Conservation (phyloP, 2,329 filamentous ascomycete genomes). For the Xylariales sp. region DNA sequence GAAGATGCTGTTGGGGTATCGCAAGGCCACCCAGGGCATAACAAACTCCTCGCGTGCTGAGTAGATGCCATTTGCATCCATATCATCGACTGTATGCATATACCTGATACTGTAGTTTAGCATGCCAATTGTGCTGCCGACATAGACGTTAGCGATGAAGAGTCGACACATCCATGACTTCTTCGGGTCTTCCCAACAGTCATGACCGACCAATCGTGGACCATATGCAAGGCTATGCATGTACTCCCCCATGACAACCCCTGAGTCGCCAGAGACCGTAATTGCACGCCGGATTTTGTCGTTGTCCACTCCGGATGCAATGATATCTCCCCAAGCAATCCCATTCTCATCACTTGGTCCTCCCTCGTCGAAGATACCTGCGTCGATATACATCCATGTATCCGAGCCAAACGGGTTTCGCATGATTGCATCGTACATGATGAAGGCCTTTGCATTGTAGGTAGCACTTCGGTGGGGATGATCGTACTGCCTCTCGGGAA, state of each 20-base stretch:
- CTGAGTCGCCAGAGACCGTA: constrained; percentile 9
- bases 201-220: constrained; percentile 9
- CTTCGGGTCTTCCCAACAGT: constrained; percentile 12
- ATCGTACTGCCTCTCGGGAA: constrained; percentile 14
- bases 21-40: constrained; percentile 6
- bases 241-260: constrained; percentile 17
- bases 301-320: constrained; percentile 12
- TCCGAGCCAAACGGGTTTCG: constrained; percentile 15
- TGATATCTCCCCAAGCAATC: constrained; percentile 13
- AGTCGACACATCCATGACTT: constrained; percentile 13
- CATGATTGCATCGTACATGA: constrained; percentile 17
- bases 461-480: constrained; percentile 15
- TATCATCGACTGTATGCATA: constrained; percentile 18
- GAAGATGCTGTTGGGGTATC: not conserved
- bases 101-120: constrained; percentile 16
- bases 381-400: constrained; percentile 17
- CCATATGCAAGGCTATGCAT: constrained; percentile 9
- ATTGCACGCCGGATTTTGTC: constrained; percentile 12
- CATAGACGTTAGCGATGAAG: constrained; percentile 15
- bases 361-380: constrained; percentile 17
- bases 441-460: constrained; percentile 16
- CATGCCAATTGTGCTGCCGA: constrained; percentile 15
- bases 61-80: constrained; percentile 16
- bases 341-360: constrained; percentile 13
- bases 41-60: constrained; percentile 17